Evolutionary conservation across 805 yeast genomes (phyloP).

Genomic region (Peterozyma toletana): DNA sequence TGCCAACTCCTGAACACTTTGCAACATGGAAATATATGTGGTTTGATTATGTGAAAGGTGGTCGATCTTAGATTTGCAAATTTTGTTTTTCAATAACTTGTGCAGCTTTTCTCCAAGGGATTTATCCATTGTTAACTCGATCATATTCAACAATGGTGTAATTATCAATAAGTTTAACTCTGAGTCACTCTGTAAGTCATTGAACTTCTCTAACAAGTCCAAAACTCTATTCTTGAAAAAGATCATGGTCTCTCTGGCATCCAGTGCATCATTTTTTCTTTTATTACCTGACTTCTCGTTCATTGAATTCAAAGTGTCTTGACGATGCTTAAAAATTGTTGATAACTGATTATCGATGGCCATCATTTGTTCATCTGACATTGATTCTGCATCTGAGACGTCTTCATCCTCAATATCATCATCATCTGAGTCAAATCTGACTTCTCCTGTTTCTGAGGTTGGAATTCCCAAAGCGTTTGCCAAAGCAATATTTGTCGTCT

Average conservation of each 20-base stretch:
- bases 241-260: slow-evolving; percentile 74
- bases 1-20: slow-evolving; percentile 35
- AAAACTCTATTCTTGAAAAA: slow-evolving; percentile 73
- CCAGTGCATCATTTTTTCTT: slow-evolving; percentile 64
- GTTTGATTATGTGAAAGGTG: not conserved
- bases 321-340: slow-evolving; percentile 76
- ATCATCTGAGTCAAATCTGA: slow-evolving; percentile 28
- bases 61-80: slow-evolving; percentile 41
- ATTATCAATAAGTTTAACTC: slow-evolving; percentile 34
- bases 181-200: slow-evolving; percentile 35
- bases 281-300: slow-evolving; percentile 50
- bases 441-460: slow-evolving; percentile 32
- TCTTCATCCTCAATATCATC: slow-evolving; percentile 42
- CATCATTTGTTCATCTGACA: slow-evolving; percentile 97
- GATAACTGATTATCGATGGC: slow-evolving; percentile 83
- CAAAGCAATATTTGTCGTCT: slow-evolving; percentile 51
- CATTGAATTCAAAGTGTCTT: slow-evolving; percentile 46
- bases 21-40: slow-evolving; percentile 15
- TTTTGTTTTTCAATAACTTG: slow-evolving; percentile 53
- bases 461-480: slow-evolving; percentile 71
- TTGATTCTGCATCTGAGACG: slow-evolving; percentile 65
- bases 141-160: slow-evolving; percentile 50
- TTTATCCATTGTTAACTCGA: slow-evolving; percentile 63
- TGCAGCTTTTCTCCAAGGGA: slow-evolving; percentile 69
- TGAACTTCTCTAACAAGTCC: slow-evolving; percentile 66